These are phyloP conservation scores for Leersia perrieri DNA, from an alignment of 176 grass and related monocot species.

Conservation along the genomic window DNA sequence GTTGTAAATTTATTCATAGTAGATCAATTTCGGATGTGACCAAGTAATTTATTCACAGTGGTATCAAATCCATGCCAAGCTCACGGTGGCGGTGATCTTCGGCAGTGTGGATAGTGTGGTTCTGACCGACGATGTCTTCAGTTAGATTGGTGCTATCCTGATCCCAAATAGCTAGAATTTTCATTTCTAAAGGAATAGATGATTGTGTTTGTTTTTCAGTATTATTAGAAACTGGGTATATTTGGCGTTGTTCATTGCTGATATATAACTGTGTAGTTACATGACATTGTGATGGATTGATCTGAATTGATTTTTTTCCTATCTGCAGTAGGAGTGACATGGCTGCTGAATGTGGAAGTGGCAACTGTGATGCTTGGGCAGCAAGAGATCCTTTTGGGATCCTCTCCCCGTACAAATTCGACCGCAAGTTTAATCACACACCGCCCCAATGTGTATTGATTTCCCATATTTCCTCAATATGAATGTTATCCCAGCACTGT, in stretches of 20 bases:
- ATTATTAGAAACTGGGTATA: neutral
- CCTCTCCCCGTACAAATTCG: constrained; percentile 70
- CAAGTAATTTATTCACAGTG: no score
- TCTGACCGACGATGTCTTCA: neutral
- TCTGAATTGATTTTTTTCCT: neutral
- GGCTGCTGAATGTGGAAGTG: constrained; percentile 36
- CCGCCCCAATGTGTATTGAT: neutral
- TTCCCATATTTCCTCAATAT: neutral
- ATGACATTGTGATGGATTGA: neutral
- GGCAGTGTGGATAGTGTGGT: neutral
- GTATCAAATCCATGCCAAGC: neutral
- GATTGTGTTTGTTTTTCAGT: neutral
- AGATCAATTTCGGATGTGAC: no score
- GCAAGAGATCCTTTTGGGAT: constrained; percentile 58
- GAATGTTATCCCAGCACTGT: neutral
- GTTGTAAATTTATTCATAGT: no score
- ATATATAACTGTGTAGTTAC: neutral
- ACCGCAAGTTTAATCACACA: constrained; percentile 46
- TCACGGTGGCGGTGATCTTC: neutral
- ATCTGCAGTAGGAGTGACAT: constrained; percentile 19
- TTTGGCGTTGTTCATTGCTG: neutral
- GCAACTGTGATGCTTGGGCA: constrained; percentile 70
- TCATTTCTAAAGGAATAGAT: neutral
- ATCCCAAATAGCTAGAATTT: neutral
- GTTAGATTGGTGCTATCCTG: neutral